These are phyloP conservation scores for Cryphonectria nitschkei DNA, from an alignment of 2,329 filamentous ascomycete genomes.

Conservation along the genomic window DNA sequence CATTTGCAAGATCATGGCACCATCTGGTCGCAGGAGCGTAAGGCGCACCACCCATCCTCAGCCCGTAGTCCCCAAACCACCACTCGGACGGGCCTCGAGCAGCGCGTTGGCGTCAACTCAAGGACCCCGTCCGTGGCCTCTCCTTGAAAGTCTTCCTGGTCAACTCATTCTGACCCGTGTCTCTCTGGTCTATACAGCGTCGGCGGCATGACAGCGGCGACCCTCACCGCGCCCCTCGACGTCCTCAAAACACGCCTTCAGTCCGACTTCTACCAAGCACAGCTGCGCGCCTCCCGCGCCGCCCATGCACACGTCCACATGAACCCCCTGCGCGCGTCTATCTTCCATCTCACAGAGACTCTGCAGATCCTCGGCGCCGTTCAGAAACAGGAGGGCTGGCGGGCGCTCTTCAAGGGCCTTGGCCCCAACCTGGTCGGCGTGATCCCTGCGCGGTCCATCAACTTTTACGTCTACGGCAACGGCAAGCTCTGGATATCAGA, in stretches of 20 bases:
- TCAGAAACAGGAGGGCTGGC: constrained; percentile 78
- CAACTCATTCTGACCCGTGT: neutral
- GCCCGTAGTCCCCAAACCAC: neutral
- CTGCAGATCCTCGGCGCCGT: constrained; percentile 83
- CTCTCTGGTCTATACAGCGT: constrained; percentile 55
- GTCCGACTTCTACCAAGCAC: constrained; percentile 90
- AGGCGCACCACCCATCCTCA: constrained; percentile 36
- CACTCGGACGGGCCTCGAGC: neutral
- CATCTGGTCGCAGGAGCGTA: constrained; percentile 92
- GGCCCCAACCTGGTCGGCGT: constrained; percentile 90
- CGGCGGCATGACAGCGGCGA: constrained; percentile 88
- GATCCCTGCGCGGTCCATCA: constrained; percentile 86
- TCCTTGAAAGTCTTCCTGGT: neutral
- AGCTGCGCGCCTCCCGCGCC: constrained; percentile 71
- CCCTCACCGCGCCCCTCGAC: constrained; percentile 92
- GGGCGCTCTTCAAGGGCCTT: constrained; percentile 90
- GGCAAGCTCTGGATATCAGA: constrained; percentile 81
- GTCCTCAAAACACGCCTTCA: constrained; percentile 92
- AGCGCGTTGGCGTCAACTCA: no score
- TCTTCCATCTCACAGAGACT: constrained; percentile 82
- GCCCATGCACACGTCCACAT: constrained; percentile 61
- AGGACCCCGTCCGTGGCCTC: neutral
- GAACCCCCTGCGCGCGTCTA: constrained; percentile 66
- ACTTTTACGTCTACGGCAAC: constrained; percentile 93
- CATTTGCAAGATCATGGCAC: constrained; percentile 80